Percentiles rank a stretch among this genome's conserved stretches.
Evolutionary conservation across 345 rosid species (phyloP).

Genomic region (Ceriops zippeliana): DNA sequence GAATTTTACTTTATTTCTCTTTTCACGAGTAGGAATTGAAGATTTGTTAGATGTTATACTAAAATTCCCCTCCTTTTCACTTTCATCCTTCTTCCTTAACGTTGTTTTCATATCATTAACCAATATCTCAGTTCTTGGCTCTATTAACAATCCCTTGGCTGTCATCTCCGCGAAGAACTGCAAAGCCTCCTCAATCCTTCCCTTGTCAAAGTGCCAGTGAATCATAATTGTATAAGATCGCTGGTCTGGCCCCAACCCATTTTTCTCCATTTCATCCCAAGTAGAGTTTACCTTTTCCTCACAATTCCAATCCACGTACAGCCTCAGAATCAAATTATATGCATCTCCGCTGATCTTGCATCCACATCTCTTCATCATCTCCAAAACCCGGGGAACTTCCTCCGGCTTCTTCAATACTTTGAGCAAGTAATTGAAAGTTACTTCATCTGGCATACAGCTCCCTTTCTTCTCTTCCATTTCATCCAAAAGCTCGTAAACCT

Average conservation of each 20-base stretch:
- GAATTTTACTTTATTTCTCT: not conserved
- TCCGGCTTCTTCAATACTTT: conserved; percentile 44
- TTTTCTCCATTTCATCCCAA: conserved; percentile 69
- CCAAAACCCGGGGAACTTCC: conserved; percentile 48
- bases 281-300: conserved; percentile 42
- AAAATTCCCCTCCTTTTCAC: conserved; percentile 5
- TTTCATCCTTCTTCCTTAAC: conserved; percentile 23
- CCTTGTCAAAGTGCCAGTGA: conserved; percentile 49
- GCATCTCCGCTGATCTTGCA: conserved; percentile 51
- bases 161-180: conserved; percentile 52
- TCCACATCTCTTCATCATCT: conserved; percentile 54
- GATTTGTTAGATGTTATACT: conserved; percentile 8
- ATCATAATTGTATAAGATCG: conserved; percentile 69
- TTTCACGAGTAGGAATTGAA: not conserved
- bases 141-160: conserved; percentile 59
- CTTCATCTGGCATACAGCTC: conserved; percentile 51
- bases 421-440: conserved; percentile 69
- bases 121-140: conserved; percentile 57
- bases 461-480: conserved; percentile 59
- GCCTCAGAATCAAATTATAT: conserved; percentile 58
- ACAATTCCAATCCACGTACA: conserved; percentile 56
- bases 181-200: conserved; percentile 49
- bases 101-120: conserved; percentile 36
- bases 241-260: conserved; percentile 62
- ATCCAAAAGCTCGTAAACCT: conserved; percentile 53